Evolutionary conservation across 352 stramenopile species (phyloP).

Genomic region (Phytophthora parvispora): DNA sequence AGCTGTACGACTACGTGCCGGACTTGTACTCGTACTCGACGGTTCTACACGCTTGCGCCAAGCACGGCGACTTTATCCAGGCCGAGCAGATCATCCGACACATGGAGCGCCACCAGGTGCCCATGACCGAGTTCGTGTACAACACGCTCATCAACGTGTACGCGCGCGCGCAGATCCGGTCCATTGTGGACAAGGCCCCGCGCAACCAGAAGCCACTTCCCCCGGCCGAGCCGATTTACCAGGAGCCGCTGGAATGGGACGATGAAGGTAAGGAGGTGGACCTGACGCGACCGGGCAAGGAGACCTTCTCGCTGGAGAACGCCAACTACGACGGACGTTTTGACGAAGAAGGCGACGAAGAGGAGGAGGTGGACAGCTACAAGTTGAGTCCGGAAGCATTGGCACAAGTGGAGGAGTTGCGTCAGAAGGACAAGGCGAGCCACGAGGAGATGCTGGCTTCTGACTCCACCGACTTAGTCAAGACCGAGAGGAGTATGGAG

Average conservation of each 20-base stretch:
- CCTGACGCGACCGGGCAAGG: constrained; percentile 71
- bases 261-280: constrained; percentile 81
- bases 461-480: constrained; percentile 36
- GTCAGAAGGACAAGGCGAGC: constrained; percentile 36
- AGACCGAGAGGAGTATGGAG: constrained; percentile 41
- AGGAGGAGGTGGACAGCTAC: constrained; percentile 56
- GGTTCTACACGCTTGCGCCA: constrained; percentile 80
- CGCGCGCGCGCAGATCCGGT: constrained; percentile 74
- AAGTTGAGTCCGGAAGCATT: constrained; percentile 52
- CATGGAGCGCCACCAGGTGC: constrained; percentile 77
- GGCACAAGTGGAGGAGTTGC: constrained; percentile 46
- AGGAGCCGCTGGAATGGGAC: constrained; percentile 78
- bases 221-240: constrained; percentile 63
- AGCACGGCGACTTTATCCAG: constrained; percentile 80
- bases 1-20: constrained; percentile 86
- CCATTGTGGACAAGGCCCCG: constrained; percentile 73
- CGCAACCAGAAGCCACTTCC: constrained; percentile 57
- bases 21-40: constrained; percentile 85
- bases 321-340: constrained; percentile 76
- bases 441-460: constrained; percentile 46
- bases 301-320: constrained; percentile 67
- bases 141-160: constrained; percentile 88
- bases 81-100: constrained; percentile 81
- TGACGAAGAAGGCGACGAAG: constrained; percentile 66
- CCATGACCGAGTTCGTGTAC: constrained; percentile 72